These are phyloP conservation scores for Aspergillus sp. DNA, from an alignment of 2,329 filamentous ascomycete species.

Conservation along the genomic window DNA sequence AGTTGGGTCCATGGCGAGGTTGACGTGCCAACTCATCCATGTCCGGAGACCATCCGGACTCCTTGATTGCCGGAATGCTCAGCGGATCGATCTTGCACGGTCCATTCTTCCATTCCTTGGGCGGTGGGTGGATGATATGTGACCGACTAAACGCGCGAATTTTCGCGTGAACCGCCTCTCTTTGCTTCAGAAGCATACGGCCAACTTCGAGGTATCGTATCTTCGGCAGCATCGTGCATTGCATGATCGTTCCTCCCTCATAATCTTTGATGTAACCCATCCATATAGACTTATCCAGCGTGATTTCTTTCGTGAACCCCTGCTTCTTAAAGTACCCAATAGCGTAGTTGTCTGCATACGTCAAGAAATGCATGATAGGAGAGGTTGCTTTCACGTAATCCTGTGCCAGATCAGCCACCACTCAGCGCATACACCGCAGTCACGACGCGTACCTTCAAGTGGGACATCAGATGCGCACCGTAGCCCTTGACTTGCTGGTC, in stretches of 20 bases:
- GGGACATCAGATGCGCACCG: slow-evolving; percentile 95
- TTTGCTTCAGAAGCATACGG: slow-evolving; percentile 95
- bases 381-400: slow-evolving; percentile 97
- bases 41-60: slow-evolving; percentile 90
- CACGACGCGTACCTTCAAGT: slow-evolving; percentile 67
- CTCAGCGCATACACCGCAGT: neutral
- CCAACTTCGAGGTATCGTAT: slow-evolving; percentile 92
- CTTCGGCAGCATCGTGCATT: slow-evolving; percentile 93
- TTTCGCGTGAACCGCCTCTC: slow-evolving; percentile 91
- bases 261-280: slow-evolving; percentile 99
- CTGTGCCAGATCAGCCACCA: slow-evolving; percentile 24
- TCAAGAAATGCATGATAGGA: slow-evolving; percentile 97
- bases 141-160: slow-evolving; percentile 87
- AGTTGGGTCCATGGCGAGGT: slow-evolving; percentile 92
- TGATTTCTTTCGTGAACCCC: slow-evolving; percentile 98
- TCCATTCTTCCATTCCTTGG: slow-evolving; percentile 79
- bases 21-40: slow-evolving; percentile 97
- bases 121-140: slow-evolving; percentile 82
- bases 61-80: slow-evolving; percentile 81
- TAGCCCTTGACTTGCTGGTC: slow-evolving; percentile 99
- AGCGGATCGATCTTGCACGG: slow-evolving; percentile 77
- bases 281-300: slow-evolving; percentile 84
- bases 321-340: slow-evolving; percentile 99
- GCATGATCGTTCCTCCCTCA: slow-evolving; percentile 98
- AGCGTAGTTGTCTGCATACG: slow-evolving; percentile 97